These are phyloP conservation scores for Fusarium paranaense DNA, from an alignment of 2,329 filamentous ascomycete genomes.

Conservation along the genomic window DNA sequence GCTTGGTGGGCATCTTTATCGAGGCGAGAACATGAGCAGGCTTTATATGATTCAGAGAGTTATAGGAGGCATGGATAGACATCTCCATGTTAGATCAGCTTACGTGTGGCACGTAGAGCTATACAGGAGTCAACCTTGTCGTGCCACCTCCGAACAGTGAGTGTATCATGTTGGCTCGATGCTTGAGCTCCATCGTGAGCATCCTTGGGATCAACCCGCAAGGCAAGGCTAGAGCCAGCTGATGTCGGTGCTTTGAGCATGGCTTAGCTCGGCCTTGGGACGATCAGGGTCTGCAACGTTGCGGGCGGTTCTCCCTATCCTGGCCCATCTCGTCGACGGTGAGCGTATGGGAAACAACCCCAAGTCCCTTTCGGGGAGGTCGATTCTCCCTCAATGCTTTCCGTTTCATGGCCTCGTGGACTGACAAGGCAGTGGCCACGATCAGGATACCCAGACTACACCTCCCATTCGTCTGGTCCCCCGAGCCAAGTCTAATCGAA, in stretches of 20 bases:
- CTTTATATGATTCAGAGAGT: neutral
- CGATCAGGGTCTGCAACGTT: neutral
- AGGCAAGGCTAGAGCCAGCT: neutral
- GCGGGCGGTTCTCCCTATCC: neutral
- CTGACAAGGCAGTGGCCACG: neutral
- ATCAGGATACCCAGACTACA: neutral
- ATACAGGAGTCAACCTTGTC: neutral
- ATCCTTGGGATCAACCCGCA: neutral
- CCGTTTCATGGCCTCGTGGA: neutral
- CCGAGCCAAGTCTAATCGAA: slow-evolving; percentile 2
- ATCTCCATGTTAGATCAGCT: neutral
- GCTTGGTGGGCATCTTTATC: neutral
- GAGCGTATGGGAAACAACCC: neutral
- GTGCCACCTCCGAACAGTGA: slow-evolving; percentile 8
- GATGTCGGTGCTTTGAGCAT: neutral
- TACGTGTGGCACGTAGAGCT: slow-evolving; percentile 1
- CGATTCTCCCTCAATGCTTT: neutral
- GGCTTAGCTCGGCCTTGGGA: neutral
- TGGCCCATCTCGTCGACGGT: neutral
- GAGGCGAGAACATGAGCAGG: neutral
- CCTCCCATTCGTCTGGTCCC: neutral
- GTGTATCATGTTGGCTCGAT: slow-evolving; percentile 20
- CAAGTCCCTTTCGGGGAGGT: neutral
- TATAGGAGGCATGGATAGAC: neutral
- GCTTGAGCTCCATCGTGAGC: neutral